phyloP scores from a whole-genome alignment of 176 grass and related monocot genomes.

The Oryza longistaminata region DNA sequence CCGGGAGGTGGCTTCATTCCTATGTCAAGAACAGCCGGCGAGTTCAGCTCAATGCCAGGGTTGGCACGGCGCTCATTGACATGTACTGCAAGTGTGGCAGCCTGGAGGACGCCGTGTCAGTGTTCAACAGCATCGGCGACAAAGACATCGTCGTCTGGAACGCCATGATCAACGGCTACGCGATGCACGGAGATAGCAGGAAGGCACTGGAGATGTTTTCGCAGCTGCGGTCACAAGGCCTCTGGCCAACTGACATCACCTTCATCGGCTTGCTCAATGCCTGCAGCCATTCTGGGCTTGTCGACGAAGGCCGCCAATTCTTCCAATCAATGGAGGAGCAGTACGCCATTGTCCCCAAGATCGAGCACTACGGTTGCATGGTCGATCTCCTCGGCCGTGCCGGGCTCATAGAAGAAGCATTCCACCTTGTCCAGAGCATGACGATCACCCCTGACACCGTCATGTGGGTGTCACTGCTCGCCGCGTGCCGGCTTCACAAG shows the following conservation, averaged over 20 bases:
- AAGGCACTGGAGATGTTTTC: conserved; percentile 56
- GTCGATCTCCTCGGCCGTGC: conserved; percentile 77
- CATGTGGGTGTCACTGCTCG: conserved; percentile 76
- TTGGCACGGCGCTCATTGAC: conserved; percentile 83
- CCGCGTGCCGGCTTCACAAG: conserved; percentile 75
- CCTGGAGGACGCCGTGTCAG: conserved; percentile 70
- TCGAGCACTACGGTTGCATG: conserved; percentile 95
- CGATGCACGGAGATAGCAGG: conserved; percentile 69
- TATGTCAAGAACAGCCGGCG: conserved; percentile 48
- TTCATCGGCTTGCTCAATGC: conserved; percentile 84
- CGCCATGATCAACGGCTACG: conserved; percentile 84
- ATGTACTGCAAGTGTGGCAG: conserved; percentile 95
- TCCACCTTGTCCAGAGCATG: conserved; percentile 67
- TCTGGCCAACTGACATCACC: conserved; percentile 77
- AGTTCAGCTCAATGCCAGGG: conserved; percentile 58
- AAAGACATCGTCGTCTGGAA: conserved; percentile 80
- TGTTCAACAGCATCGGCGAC: conserved; percentile 56
- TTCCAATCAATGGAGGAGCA: conserved; percentile 57
- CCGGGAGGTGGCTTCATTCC: conserved; percentile 88
- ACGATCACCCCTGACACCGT: conserved; percentile 49
- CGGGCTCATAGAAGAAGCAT: conserved; percentile 72
- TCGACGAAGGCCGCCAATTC: conserved; percentile 48
- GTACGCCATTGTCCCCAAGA: conserved; percentile 71
- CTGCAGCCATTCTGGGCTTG: conserved; percentile 83
- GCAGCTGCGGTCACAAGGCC: conserved; percentile 31